Base-by-base conservation (phyloP, 495 filamentous ascomycete genomes). In the Penicillium paxilli region DNA sequence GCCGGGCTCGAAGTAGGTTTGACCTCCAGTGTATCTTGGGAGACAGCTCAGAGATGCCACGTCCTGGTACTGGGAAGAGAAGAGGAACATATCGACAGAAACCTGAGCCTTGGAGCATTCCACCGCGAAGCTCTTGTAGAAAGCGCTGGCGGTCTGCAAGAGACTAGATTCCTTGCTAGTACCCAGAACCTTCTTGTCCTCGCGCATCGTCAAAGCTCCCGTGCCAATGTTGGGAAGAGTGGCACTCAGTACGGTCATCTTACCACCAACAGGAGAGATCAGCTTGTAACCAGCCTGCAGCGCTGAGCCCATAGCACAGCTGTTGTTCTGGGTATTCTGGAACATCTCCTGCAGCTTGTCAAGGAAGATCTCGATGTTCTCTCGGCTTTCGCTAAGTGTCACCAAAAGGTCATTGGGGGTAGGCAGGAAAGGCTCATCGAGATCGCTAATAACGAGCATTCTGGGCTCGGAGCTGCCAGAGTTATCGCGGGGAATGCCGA, bases 91-190 rank as follows among this genome's bases (percentile, higher is more conserved):
- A 71, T 98, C 94, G 63, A 98, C 90, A 0, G 93, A 98, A 8
- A 98, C 93, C 68, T 98, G 94, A 54, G 92, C 92, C 74, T 98
- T 98, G 40, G 93, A 97, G 69, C 94, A 98, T 66, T 98, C 94
- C 5, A 98, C 95, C 2, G 94, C 94, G 68, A 98, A 98, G 65
- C 90, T 96, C 78, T 98, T 98, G 82, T 98, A 98, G 71, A 98
- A 98, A 57, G 89, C 88, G 74, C 88, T 96, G 11, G 82, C 89
- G 0, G 95, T 98, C 66, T 97, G 93, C 44, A 98, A 77, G 25
- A 98, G 79, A 49, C 77, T 76, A 59, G 82, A 89, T 65, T 98
- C 94, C 71, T 96, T 96, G 66, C 83, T 91, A 3, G 94, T 98
- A 52, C 94, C 94, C 5, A 98, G 82, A 16, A 96, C 72, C 72